Base-by-base conservation (phyloP, 495 filamentous ascomycete genomes). In the Evansstolkia leycettana region DNA sequence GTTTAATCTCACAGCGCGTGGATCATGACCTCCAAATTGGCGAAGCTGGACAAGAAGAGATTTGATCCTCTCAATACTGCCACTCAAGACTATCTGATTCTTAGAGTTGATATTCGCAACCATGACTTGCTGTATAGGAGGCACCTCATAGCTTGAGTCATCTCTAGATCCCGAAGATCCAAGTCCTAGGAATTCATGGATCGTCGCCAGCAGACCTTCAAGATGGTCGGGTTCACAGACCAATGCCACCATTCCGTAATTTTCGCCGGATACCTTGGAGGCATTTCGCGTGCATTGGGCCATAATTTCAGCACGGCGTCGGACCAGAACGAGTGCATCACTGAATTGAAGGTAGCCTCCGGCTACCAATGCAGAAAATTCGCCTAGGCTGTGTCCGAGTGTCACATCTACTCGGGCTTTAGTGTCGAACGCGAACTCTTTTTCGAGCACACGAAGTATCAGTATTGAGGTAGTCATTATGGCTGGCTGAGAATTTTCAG, bases 51-150 rank as follows among this genome's bases (percentile, higher is more conserved):
- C 77, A 15, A 94, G 57, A n/a, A 94, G 76, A 20, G 78, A 77
- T 45, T 78, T 80, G 51, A 96, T 94, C 37, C 76, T 67, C 45
- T 82, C 78, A 28, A 96, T 76, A 52, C 77, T 90, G 2, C 90
- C 90, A 43, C 80, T 87, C 23, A 98, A 64, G 36, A 98, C 90
- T 47, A 98, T 92, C 54, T 98, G 90, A 47, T 92, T 94, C 57
- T 84, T 90, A 44, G 75, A 80, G 58, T 98, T 98, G 58, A 94
- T 76, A 48, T 98, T 98, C 18, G 86, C 90, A 40, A 98, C 86
- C 34, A 80, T 67, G 36, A 98, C 86, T 54, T 93, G 82, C 47
- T 90, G 72, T 36, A 89, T 84, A 3, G 83, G 67, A 26, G 82
- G 76, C 32, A 72, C 58, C 26, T 80, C 73, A 35, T 75, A 61